Evolutionary conservation across 2,329 filamentous ascomycete genomes (phyloP).

Genomic region (Cercospora sp.): DNA sequence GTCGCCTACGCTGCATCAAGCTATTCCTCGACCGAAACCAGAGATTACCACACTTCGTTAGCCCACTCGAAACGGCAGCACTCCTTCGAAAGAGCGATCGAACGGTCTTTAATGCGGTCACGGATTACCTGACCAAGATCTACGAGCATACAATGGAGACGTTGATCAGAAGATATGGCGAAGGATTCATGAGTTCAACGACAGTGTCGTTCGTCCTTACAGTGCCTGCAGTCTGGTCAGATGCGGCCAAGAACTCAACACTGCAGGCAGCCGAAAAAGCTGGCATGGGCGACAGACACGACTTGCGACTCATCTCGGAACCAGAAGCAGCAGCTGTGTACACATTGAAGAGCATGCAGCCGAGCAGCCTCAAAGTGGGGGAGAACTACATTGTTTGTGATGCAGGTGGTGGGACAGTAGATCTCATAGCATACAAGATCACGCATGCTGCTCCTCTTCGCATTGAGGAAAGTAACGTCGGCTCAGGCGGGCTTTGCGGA

Average conservation of each 20-base stretch:
- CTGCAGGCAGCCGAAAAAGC: constrained; percentile 74
- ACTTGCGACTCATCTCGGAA: constrained; percentile 78
- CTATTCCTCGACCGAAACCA: constrained; percentile 79
- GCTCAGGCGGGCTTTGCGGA: constrained; percentile 74
- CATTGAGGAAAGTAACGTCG: constrained; percentile 77
- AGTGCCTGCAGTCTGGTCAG: constrained; percentile 81
- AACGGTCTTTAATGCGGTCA: constrained; percentile 66
- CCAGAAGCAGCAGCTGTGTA: constrained; percentile 79
- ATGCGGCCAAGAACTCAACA: constrained; percentile 81
- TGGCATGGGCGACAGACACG: constrained; percentile 69
- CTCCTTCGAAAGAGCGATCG: constrained; percentile 74
- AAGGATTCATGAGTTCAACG: constrained; percentile 74
- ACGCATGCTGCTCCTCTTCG: constrained; percentile 69
- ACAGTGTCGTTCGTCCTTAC: constrained; percentile 78
- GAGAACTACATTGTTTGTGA: constrained; percentile 62
- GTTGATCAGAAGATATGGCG: constrained; percentile 71
- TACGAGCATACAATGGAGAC: constrained; percentile 78
- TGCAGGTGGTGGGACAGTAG: constrained; percentile 59
- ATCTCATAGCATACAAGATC: constrained; percentile 76
- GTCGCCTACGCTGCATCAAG: constrained; percentile 78
- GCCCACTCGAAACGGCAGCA: constrained; percentile 72
- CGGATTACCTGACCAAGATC: constrained; percentile 75
- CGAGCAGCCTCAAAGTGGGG: constrained; percentile 69
- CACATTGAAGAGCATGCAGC: constrained; percentile 76
- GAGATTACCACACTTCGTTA: constrained; percentile 78